These are phyloP conservation scores for Tetratostichococcus sp. DNA, from an alignment of 139 green algal species.

Conservation along the genomic window DNA sequence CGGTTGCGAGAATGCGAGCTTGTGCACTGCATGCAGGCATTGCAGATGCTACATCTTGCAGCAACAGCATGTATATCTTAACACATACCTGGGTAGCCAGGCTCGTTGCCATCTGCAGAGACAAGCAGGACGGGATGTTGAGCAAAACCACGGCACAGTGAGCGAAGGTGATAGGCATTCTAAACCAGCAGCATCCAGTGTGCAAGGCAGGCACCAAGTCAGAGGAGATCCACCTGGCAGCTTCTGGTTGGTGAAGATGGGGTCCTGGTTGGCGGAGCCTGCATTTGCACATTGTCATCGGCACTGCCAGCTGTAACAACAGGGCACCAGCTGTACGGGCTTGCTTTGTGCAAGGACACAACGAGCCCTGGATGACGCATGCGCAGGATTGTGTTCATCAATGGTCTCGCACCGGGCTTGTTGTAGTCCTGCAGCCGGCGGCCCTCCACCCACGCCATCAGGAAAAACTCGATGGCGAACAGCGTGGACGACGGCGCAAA, in stretches of 20 bases:
- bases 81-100: constrained; percentile 1
- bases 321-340: too few relatives aligned
- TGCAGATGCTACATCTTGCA: not conserved
- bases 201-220: too few relatives aligned
- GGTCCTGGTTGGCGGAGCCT: constrained; percentile 43
- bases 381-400: not conserved
- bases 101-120: constrained; percentile 5
- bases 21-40: not conserved
- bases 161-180: too few relatives aligned
- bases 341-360: not conserved
- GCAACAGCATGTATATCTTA: not conserved
- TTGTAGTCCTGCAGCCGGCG: constrained; percentile 46
- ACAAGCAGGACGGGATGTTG: too few relatives aligned
- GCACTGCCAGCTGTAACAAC: not conserved
- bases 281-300: not conserved
- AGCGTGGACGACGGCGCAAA: constrained; percentile 43
- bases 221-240: constrained; percentile 1
- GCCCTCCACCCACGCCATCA: constrained; percentile 70
- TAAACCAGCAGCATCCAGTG: too few relatives aligned
- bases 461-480: constrained; percentile 57
- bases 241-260: constrained; percentile 56
- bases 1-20: too few relatives aligned
- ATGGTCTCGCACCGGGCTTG: constrained; percentile 14
- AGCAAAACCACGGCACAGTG: too few relatives aligned
- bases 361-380: too few relatives aligned